Base-by-base conservation (phyloP, 257 asterid species). In the Nicotiana sylvestris region DNA sequence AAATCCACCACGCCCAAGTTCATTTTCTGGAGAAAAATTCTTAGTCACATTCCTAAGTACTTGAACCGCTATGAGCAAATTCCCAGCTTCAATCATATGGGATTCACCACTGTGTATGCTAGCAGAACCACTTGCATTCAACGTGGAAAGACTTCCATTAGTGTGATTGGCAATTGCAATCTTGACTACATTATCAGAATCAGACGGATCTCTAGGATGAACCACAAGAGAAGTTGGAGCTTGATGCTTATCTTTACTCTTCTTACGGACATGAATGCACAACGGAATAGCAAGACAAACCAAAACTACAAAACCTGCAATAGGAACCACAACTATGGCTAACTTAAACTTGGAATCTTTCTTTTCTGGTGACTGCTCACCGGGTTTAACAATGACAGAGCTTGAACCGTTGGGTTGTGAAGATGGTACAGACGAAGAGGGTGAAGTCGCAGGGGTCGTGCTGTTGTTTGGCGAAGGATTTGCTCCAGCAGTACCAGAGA, bases 1-100 rank as follows among this genome's bases (percentile, higher is more conserved):
- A 81, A 95, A 95, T 21, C 98, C 98, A 17, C 98, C 98, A 2
- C 98, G 98, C 15, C 98, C 98, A 1, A 95, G 95, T 81, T 93
- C 97, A 25, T 95, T 95, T 30, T 93, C 93, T 0, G 97, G 89
- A 9, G 98, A 92, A 60, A 95, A 93, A 58, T 95, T 93, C 51
- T 92, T 90, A 9, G 98, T 93, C 86, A 91, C 95, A 3, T 93
- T 90, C 25, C 93, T 87, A 55, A 95, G 97, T 76, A 95, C 97
- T 86, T 95, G 97, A 39, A 95, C 93, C 1, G 97, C 91, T 30
- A 95, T 92, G 76, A 92, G 85, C 68, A 93, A 82, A 74, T 93
- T 95, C 56, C 98, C 97, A 25, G 97, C 86, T 88, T 95, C 97
- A 1, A 92, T 80, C 80, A 87, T 82, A 78, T 86, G 98, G 76